A percentile compares a stretch with the other conserved stretches of the same genome.
Evolutionary conservation across 2,329 filamentous ascomycete genomes (phyloP).

Genomic region (Aspergillus fumigatus): DNA sequence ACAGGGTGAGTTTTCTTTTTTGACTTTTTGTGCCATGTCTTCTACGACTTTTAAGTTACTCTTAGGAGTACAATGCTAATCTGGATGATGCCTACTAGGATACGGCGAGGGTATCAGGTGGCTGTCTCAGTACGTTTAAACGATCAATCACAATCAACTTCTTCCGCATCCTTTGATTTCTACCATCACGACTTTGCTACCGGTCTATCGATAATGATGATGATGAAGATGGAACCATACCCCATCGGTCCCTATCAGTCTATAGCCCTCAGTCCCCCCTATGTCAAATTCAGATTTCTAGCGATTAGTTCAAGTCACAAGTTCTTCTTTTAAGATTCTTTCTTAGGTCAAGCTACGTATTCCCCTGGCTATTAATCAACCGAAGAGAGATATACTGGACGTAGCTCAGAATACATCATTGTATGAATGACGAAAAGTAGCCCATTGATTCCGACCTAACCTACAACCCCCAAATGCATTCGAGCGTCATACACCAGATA

Average conservation of each 20-base stretch:
- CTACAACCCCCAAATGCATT: not conserved
- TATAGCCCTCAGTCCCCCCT: not conserved
- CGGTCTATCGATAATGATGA: not conserved
- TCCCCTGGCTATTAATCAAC: not conserved
- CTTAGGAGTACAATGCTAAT: conserved; percentile 1
- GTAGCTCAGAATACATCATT: not conserved
- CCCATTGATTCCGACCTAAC: not conserved
- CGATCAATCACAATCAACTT: not conserved
- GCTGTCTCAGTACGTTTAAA: conserved; percentile 86
- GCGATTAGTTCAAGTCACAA: not conserved
- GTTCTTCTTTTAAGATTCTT: not conserved
- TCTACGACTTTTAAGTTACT: not conserved
- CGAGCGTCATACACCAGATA: not conserved
- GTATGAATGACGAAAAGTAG: not conserved
- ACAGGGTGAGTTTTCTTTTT: conserved; percentile 59
- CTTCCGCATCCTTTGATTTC: not conserved
- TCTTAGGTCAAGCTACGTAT: not conserved
- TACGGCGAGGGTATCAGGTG: conserved; percentile 89
- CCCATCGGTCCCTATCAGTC: not conserved
- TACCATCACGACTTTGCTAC: not conserved
- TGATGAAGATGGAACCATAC: not conserved
- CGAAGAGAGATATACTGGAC: not conserved
- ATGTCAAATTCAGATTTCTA: not conserved
- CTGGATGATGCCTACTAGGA: conserved; percentile 41
- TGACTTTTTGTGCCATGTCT: not conserved